Evolutionary conservation across 1,139 yeast species (phyloP), one percentile per base, ranked within the genome.

Genomic region (Yamadazyma friedrichii): DNA sequence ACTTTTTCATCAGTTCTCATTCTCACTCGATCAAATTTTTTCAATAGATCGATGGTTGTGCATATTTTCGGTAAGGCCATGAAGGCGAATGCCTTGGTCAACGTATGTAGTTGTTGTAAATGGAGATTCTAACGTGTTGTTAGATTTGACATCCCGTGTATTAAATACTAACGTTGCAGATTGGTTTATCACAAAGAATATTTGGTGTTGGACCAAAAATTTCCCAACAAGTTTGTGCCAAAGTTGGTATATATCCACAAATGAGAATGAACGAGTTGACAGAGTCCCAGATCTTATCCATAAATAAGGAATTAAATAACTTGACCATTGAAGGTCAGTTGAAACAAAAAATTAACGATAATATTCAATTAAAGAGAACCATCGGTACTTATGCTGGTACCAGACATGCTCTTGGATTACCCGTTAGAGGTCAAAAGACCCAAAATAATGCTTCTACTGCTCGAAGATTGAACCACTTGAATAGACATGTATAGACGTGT

Each of bases 371-470:
- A 58, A 89, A 89, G 77, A 80, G 87, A 63, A 70, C 76, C 49
- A 89, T 84, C 42, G 96, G 96, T 24, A 82, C 94, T 25, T 88
- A 84, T 59, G 83, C 82, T 45, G 99, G 99, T 67, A 66, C 82
- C 56, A 82, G 98, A 67, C 98, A 93, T 61, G 86, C 89, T 40
- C 72, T 80, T 67, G 91, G 94, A 43, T 73, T 84, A 45, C 98
- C 98, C 15, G 98, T 89, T 31, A 83, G 85, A 59, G 98, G 98
- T 56, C 98, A 93, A 73, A 78, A 84, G 48, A 93, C 98, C 15
- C 82, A 88, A 70, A 88, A 85, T 48, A 93, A 93, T 60, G 95
- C 95, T 25, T 75, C 76, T 56, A 93, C 96, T 20, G 98, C 98
- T 28, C 82, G 82, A 67, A 84, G 80, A 64, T 77, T 91, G 64